Base-by-base conservation (phyloP, 2,329 filamentous ascomycete genomes). In the Xylariales sp. region DNA sequence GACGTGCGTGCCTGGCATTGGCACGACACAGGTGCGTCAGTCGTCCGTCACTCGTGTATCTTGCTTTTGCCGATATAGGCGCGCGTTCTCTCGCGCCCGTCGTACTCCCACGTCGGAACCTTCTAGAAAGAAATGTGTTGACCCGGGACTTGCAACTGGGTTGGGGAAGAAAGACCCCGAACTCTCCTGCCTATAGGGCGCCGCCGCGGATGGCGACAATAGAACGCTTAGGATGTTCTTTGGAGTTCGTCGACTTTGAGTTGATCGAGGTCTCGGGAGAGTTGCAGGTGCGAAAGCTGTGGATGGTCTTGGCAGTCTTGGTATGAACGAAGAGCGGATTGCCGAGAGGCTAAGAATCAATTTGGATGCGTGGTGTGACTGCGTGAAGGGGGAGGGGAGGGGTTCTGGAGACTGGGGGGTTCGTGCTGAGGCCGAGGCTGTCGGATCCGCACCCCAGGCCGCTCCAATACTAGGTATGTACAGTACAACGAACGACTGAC, bases 1-100 rank as follows among this genome's bases (percentile, higher is more conserved):
- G 45, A 40, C 46, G 51, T 52, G 52, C 49, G 52, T 54, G 57
- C 46, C 56, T 56, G 38, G 40, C 58, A 60, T 58, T n/a, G 58
- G 55, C 56, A 58, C 53, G 38, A 47, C 48, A 52, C 51, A 12
- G 14, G 33, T 35, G 32, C 32, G 32, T 35, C 18, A 21, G 32
- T 16, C 16, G n/a, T 35, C 16, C 14, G 18, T 35, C 18, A 21
- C 16, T 7, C 20, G n/a, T 11, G 32, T 20, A 18, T 8, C 16
- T 18, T 9, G 29, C 15, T 11, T 27, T 27, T 27, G 12, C 29
- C 29, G 6, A 15, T 12, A 15, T 14, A 12, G 12, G n/a, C 12
- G 16, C 29, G 29, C 16, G 8, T 15, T 9, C 5, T 14, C 32
- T 8, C 32, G 32, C 9, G 18, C 19, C 9, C 32, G 32, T 15